phyloP scores from a whole-genome alignment of 371 early-diverging fungal species.

The Gilbertella persicaria region DNA sequence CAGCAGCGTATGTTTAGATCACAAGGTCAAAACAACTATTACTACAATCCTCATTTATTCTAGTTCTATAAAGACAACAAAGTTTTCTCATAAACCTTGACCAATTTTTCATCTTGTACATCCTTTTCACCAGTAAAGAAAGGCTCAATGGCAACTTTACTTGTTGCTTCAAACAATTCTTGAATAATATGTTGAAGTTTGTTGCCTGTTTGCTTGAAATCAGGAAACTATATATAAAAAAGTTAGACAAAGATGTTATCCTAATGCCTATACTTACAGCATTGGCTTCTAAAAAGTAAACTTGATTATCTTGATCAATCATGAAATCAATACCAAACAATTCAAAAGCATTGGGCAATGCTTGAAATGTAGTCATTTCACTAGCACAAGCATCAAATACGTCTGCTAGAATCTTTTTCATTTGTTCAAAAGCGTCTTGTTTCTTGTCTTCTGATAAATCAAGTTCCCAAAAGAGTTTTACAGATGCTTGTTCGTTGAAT shows the following conservation, averaged over 20 bases:
- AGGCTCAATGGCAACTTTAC: conserved; percentile 44
- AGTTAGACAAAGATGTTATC: no score
- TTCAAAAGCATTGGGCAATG: conserved; percentile 69
- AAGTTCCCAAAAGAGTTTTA: conserved; percentile 65
- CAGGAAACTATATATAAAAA: conserved; percentile 53
- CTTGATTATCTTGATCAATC: conserved; percentile 56
- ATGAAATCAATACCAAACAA: conserved; percentile 75
- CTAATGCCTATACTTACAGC: conserved; percentile 48
- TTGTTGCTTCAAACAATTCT: conserved; percentile 63
- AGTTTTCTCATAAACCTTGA: conserved; percentile 44
- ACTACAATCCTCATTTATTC: conserved; percentile 1
- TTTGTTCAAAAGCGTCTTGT: conserved; percentile 56
- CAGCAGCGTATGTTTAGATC: not conserved
- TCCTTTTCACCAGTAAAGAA: conserved; percentile 30
- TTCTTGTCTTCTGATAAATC: conserved; percentile 7
- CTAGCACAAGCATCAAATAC: conserved; percentile 63
- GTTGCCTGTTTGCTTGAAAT: conserved; percentile 74
- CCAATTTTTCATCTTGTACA: conserved; percentile 23
- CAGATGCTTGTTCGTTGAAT: conserved; percentile 62
- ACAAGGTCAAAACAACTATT: not conserved
- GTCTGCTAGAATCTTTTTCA: conserved; percentile 57
- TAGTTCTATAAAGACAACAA: conserved; percentile 28
- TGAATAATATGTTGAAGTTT: conserved; percentile 58
- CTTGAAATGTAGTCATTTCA: conserved; percentile 70
- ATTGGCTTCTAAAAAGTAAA: conserved; percentile 69